These are phyloP conservation scores for Yamadazyma kitorensis DNA, from an alignment of 805 yeast genomes.

Conservation along the genomic window DNA sequence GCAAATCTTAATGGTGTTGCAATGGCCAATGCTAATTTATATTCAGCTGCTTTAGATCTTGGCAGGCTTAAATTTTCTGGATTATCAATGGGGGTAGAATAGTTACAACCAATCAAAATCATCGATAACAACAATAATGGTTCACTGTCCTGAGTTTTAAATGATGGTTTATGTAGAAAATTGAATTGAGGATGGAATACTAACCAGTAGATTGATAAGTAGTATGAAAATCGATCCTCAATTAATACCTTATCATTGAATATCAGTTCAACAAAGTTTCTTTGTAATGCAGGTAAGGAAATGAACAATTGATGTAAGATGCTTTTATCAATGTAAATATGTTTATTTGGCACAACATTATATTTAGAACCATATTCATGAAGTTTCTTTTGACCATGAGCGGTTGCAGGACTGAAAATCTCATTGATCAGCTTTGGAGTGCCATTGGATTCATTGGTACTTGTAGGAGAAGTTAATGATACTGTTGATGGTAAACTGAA, in stretches of 20 bases:
- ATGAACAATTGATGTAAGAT: slow-evolving; percentile 33
- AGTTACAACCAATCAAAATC: slow-evolving; percentile 55
- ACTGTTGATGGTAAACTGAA: slow-evolving; percentile 21
- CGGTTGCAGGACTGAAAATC: slow-evolving; percentile 7
- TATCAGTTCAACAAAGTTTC: slow-evolving; percentile 23
- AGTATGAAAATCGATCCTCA: slow-evolving; percentile 35
- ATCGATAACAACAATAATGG: slow-evolving; percentile 52
- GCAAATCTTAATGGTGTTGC: slow-evolving; percentile 64
- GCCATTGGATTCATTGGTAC: slow-evolving; percentile 16
- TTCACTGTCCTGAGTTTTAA: slow-evolving; percentile 45
- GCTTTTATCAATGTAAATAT: slow-evolving; percentile 36
- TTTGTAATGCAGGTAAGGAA: slow-evolving; percentile 26
- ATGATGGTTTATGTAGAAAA: slow-evolving; percentile 58
- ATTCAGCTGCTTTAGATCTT: slow-evolving; percentile 28
- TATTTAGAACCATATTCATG: slow-evolving; percentile 13
- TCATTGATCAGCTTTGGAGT: slow-evolving; percentile 5
- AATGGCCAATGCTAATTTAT: slow-evolving; percentile 43
- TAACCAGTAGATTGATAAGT: slow-evolving; percentile 49
- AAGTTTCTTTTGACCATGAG: slow-evolving; percentile 5
- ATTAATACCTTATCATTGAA: slow-evolving; percentile 20
- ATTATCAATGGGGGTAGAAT: slow-evolving; percentile 18
- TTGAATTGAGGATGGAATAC: slow-evolving; percentile 60
- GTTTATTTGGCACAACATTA: slow-evolving; percentile 28
- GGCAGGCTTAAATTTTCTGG: slow-evolving; percentile 10
- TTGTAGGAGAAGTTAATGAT: slow-evolving; percentile 33